phyloP scores from a whole-genome alignment of 1,284 basidiomycete species.

The Sparassis latifolia region DNA sequence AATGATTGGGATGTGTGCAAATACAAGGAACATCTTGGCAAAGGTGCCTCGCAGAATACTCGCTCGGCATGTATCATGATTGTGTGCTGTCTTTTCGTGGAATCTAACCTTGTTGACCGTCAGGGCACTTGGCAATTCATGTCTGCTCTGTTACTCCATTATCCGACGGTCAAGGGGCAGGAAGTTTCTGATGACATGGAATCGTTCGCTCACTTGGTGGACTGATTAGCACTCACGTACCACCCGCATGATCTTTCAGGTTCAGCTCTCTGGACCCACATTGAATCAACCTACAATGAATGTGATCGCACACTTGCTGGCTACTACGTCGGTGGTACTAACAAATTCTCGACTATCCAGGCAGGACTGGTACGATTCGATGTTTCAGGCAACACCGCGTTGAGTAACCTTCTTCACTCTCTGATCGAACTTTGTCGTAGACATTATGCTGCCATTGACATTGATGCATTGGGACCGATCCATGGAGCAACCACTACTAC shows the following conservation, averaged over 20 bases:
- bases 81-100: background rate
- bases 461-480: background rate
- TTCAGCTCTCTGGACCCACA: background rate
- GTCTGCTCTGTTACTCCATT: background rate
- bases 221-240: conserved; percentile 3
- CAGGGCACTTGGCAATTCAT: conserved; percentile 13
- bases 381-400: background rate
- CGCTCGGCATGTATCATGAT: background rate
- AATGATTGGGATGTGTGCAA: conserved; percentile 6
- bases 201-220: conserved; percentile 4
- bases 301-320: background rate
- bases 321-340: background rate
- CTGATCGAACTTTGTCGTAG: background rate
- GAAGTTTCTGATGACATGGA: conserved; percentile 8
- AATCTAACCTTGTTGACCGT: background rate
- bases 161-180: conserved; percentile 1
- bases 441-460: background rate
- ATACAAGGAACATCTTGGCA: background rate
- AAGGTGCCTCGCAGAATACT: background rate
- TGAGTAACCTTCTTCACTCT: background rate
- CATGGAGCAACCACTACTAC: background rate
- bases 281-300: background rate
- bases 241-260: background rate
- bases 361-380: background rate
- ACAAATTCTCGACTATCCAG: background rate